These are phyloP conservation scores for Trametes elegans DNA, from an alignment of 768 basidiomycete genomes.

Conservation along the genomic window DNA sequence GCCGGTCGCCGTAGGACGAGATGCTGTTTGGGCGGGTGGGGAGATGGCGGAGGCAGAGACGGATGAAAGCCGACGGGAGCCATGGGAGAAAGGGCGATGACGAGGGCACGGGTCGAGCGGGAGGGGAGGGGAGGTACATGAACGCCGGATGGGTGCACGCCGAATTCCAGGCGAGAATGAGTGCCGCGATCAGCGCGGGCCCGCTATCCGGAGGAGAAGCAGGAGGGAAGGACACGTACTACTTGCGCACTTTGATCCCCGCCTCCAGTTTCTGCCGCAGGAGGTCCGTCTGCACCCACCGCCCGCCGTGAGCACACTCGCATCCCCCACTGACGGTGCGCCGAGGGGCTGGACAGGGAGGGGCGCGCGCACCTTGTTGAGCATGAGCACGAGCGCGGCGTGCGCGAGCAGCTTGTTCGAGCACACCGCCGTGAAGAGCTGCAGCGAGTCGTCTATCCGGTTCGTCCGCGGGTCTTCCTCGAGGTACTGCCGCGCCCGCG, in stretches of 20 bases:
- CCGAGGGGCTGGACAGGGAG: background rate
- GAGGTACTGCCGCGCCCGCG: constrained; percentile 51
- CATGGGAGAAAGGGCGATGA: too few species aligned
- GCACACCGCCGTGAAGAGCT: constrained; percentile 73
- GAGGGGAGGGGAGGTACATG: too few species aligned
- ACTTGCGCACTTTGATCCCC: constrained; percentile 70
- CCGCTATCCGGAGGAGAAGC: background rate
- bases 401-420: constrained; percentile 71
- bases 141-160: too few species aligned
- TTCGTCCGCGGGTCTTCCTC: constrained; percentile 81
- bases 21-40: constrained; percentile 44
- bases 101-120: too few species aligned
- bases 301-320: background rate
- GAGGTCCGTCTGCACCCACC: constrained; percentile 55
- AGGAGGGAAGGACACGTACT: constrained; percentile 46
- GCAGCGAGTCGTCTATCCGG: constrained; percentile 78
- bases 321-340: background rate
- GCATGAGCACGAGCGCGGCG: constrained; percentile 69
- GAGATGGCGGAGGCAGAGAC: background rate
- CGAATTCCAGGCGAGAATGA: too few species aligned
- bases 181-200: background rate
- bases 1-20: constrained; percentile 74
- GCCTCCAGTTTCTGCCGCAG: constrained; percentile 67
- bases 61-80: background rate
- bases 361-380: constrained; percentile 63